Percentiles rank a stretch among this genome's conserved stretches.
Conservation (phyloP, 768 basidiomycete genomes). For the Mycena venus region DNA sequence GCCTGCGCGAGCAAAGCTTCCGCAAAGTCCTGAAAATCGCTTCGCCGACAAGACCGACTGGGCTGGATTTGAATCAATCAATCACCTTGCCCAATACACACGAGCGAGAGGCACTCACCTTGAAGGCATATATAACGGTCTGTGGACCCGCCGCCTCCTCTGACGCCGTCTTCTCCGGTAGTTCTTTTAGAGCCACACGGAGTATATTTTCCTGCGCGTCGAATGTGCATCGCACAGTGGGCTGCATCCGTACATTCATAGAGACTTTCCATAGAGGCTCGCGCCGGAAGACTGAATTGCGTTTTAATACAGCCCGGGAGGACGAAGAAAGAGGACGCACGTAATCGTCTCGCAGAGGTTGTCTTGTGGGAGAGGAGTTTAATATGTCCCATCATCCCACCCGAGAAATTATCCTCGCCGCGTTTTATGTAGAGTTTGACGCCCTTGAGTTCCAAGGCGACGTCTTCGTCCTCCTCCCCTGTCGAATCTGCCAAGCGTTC, state of each 20-base stretch:
- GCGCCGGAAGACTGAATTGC: constrained; percentile 71
- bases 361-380: constrained; percentile 66
- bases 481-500: constrained; percentile 59
- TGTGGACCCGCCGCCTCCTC: constrained; percentile 48
- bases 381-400: constrained; percentile 71
- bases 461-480: constrained; percentile 76
- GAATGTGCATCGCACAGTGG: constrained; percentile 70
- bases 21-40: constrained; percentile 69
- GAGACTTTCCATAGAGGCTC: constrained; percentile 80
- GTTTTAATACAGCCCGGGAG: neutral
- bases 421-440: constrained; percentile 72
- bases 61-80: constrained; percentile 47
- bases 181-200: constrained; percentile 68
- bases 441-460: constrained; percentile 69
- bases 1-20: constrained; percentile 42
- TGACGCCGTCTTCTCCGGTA: constrained; percentile 42
- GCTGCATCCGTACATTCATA: constrained; percentile 71
- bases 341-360: constrained; percentile 58
- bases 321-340: constrained; percentile 50
- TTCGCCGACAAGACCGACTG: constrained; percentile 61
- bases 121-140: constrained; percentile 74
- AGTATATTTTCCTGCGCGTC: constrained; percentile 68
- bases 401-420: constrained; percentile 67
- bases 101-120: constrained; percentile 55
- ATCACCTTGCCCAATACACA: neutral